These are phyloP conservation scores for Starmerella ratchasimensis DNA, from an alignment of 805 yeast species.

Conservation along the genomic window DNA sequence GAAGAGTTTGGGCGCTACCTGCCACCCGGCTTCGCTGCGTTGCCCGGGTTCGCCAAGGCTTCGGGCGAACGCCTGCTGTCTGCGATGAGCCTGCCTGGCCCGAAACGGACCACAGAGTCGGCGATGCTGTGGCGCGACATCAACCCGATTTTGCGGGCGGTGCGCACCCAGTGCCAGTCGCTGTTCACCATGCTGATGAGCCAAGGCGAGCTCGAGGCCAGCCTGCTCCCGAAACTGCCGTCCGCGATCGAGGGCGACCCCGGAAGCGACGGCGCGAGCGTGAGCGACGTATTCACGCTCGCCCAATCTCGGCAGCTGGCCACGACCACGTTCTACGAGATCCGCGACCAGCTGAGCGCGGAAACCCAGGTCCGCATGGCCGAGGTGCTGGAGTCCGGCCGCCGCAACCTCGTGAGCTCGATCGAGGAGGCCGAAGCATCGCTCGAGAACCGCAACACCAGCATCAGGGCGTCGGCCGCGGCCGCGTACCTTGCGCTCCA, in stretches of 20 bases:
- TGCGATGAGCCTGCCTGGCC: constrained; percentile 12
- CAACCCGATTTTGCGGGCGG: constrained; percentile 71
- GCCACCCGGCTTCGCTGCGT: not conserved
- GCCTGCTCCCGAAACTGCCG: constrained; percentile 68
- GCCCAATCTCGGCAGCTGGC: constrained; percentile 61
- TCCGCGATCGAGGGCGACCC: constrained; percentile 86
- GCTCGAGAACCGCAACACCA: constrained; percentile 31
- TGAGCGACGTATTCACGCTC: constrained; percentile 80
- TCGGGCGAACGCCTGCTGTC: constrained; percentile 9
- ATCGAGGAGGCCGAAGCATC: constrained; percentile 54
- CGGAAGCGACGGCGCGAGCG: constrained; percentile 43
- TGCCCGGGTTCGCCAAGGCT: not conserved
- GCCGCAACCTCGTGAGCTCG: constrained; percentile 49
- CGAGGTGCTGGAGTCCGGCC: constrained; percentile 66
- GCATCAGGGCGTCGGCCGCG: constrained; percentile 63
- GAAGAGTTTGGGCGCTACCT: constrained; percentile 40
- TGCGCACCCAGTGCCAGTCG: constrained; percentile 78
- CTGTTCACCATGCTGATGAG: constrained; percentile 65
- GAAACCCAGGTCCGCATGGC: constrained; percentile 56
- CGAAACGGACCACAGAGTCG: too few relatives aligned
- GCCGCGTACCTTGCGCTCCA: constrained; percentile 52
- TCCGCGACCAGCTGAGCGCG: constrained; percentile 49
- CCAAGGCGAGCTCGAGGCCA: constrained; percentile 55
- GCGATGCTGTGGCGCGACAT: constrained; percentile 48
- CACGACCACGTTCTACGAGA: constrained; percentile 49